Evolutionary conservation across 2,329 filamentous ascomycete species (phyloP).

Genomic region (Xylaria sp.): DNA sequence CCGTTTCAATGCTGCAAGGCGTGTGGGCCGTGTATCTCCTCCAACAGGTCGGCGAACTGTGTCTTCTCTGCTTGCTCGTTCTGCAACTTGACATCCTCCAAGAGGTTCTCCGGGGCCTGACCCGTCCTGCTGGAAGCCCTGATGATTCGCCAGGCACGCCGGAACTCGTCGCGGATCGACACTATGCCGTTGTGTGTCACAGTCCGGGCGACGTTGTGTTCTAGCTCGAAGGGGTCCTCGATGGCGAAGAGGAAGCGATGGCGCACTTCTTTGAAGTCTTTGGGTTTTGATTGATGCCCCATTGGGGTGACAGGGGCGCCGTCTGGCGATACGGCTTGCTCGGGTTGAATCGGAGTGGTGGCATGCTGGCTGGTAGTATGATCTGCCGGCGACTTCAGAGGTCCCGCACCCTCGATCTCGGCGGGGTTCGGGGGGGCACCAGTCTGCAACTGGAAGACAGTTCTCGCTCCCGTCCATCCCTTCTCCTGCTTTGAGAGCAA

Average conservation of each 20-base stretch:
- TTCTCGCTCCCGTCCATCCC: constrained; percentile 84
- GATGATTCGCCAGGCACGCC: constrained; percentile 76
- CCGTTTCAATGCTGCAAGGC: constrained; percentile 10
- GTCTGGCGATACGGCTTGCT: constrained; percentile 15
- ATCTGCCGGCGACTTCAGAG: constrained; percentile 27
- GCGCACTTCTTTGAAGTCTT: constrained; percentile 67
- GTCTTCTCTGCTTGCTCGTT: constrained; percentile 39
- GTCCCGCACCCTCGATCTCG: constrained; percentile 14
- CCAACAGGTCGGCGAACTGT: constrained; percentile 42
- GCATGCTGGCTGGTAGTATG: constrained; percentile 1
- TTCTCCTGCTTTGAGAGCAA: constrained; percentile 75
- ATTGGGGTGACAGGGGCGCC: constrained; percentile 1
- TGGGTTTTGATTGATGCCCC: constrained; percentile 33
- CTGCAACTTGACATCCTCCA: constrained; percentile 51
- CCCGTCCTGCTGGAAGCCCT: constrained; percentile 49
- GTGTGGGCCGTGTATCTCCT: constrained; percentile 43
- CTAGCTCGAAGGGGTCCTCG: constrained; percentile 86
- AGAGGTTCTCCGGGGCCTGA: constrained; percentile 48
- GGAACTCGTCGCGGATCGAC: constrained; percentile 81
- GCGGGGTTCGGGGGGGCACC: constrained; percentile 32
- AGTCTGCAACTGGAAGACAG: constrained; percentile 58
- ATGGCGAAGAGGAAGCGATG: constrained; percentile 86
- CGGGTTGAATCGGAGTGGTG: constrained; percentile 7
- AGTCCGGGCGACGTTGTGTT: constrained; percentile 86
- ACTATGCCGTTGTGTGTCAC: constrained; percentile 83